Evolutionary conservation across 805 yeast genomes (phyloP).

Genomic region (Starmerella bombi): DNA sequence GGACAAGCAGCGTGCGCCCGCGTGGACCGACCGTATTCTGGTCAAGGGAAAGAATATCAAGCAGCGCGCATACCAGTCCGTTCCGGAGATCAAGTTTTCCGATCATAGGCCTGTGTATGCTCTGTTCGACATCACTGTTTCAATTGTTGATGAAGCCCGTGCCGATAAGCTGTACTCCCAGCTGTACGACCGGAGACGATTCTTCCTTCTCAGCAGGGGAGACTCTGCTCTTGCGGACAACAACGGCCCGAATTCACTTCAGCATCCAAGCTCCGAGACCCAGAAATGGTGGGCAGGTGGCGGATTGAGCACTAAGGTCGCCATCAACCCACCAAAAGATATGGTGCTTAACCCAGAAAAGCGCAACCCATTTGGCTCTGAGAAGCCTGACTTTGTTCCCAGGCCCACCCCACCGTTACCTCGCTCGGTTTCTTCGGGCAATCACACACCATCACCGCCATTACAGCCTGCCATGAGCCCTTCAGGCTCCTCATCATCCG

Average conservation of each 20-base stretch:
- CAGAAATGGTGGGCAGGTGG: constrained; percentile 88
- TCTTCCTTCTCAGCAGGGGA: constrained; percentile 22
- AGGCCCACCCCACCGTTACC: constrained; percentile 12
- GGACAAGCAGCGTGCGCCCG: constrained; percentile 84
- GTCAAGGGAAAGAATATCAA: constrained; percentile 38
- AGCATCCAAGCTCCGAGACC: constrained; percentile 78
- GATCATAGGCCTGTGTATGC: constrained; percentile 93
- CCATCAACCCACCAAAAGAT: constrained; percentile 33
- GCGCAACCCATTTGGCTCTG: constrained; percentile 50
- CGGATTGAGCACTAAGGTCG: constrained; percentile 62
- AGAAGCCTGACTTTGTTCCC: constrained; percentile 40
- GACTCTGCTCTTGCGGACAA: constrained; percentile 22
- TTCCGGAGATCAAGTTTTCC: constrained; percentile 47
- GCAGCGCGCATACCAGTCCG: constrained; percentile 56
- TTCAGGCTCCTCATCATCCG: too few relatives aligned
- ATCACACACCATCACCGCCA: constrained; percentile 1
- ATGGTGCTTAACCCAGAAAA: constrained; percentile 53
- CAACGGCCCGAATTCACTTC: constrained; percentile 31
- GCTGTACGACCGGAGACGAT: constrained; percentile 46
- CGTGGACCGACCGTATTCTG: constrained; percentile 90
- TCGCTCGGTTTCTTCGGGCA: neutral
- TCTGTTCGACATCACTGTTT: constrained; percentile 52
- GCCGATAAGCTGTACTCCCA: constrained; percentile 44
- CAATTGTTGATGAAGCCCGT: constrained; percentile 51
- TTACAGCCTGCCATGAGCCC: neutral